Percentiles rank a stretch among this genome's conserved stretches.
These are phyloP conservation scores for Umbelopsis sp. DNA, from an alignment of 192 early-diverging fungal genomes.

Conservation along the genomic window DNA sequence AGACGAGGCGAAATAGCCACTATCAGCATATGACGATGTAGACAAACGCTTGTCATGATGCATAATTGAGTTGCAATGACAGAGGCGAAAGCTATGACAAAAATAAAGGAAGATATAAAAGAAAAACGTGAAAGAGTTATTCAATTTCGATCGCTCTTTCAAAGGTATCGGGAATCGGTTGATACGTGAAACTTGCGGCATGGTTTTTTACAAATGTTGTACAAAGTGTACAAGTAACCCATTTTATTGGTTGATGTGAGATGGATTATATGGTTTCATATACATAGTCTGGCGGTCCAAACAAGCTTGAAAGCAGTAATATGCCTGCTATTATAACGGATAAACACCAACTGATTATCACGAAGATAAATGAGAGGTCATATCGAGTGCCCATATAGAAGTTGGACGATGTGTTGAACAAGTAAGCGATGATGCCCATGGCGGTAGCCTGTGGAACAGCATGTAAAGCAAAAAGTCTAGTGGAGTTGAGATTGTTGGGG, in stretches of 20 bases:
- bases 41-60: slow-evolving; percentile 24
- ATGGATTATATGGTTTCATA: slow-evolving; percentile 28
- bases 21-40: slow-evolving; percentile 32
- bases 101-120: neutral
- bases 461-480: slow-evolving; percentile 13
- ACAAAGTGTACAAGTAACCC: neutral
- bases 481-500: neutral
- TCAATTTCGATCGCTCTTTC: neutral
- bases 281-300: slow-evolving; percentile 36
- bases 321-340: slow-evolving; percentile 29
- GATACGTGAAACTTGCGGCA: neutral
- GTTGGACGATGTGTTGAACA: slow-evolving; percentile 31
- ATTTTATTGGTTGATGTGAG: slow-evolving; percentile 3
- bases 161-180: slow-evolving; percentile 17
- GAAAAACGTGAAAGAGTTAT: neutral
- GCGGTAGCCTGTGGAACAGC: slow-evolving; percentile 37
- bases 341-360: slow-evolving; percentile 36
- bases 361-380: slow-evolving; percentile 37
- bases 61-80: neutral
- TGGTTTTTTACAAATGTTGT: slow-evolving; percentile 15
- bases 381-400: slow-evolving; percentile 42
- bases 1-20: slow-evolving; percentile 35
- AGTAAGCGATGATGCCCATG: slow-evolving; percentile 37
- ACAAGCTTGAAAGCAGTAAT: slow-evolving; percentile 24
- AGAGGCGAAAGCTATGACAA: slow-evolving; percentile 1